Evolutionary conservation across 805 yeast genomes (phyloP), one percentile per base, ranked within the genome.

Genomic region (Candida bentonensis): DNA sequence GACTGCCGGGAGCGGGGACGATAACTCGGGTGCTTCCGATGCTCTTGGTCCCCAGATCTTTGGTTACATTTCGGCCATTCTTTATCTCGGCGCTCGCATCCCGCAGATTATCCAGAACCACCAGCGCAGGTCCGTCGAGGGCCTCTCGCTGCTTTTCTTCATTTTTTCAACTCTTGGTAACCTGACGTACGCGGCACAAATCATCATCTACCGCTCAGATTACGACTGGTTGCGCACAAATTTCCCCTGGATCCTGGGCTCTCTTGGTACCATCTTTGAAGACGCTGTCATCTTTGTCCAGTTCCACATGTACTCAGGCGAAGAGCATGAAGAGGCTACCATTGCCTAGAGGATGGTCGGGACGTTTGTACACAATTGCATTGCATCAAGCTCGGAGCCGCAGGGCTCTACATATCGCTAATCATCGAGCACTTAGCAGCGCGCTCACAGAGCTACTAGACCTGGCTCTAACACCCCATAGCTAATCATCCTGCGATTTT

Each of bases 61-160:
- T 49, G 92, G 92, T 3, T 83, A 82, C 61, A 50, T 74, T 3
- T 77, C 85, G 3, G 89, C 94, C 0, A 48, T 66, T 2, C 62
- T 82, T 46, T 82, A 82, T 58, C 67, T 82, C 51, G 75, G 82
- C 5, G 92, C 92, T 2, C 65, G 86, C 51, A 61, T 82, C 23
- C 98, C 98, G 0, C 98, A 89, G 62, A 82, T 89, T 44, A 64
- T 73, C 46, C 94, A 83, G 57, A 89, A 89, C 63, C 74, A 78
- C 59, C 67, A 67, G 41, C 74, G 95, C 51, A 76, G 79, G 54
- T 82, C 95, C 3, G 87, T 87, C 45, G 72, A 76, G 46, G 97
- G 97, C 1, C 79, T 92, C 53, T 81, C 95, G 45, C 73, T 89
- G 49, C 72, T 85, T 43, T 83, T 82, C 62, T 82, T 82, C 64